A percentile compares a stretch with the other conserved stretches of the same genome.
phyloP scores from a whole-genome alignment of 768 basidiomycete species.

The Phanerochaete carnosa region DNA sequence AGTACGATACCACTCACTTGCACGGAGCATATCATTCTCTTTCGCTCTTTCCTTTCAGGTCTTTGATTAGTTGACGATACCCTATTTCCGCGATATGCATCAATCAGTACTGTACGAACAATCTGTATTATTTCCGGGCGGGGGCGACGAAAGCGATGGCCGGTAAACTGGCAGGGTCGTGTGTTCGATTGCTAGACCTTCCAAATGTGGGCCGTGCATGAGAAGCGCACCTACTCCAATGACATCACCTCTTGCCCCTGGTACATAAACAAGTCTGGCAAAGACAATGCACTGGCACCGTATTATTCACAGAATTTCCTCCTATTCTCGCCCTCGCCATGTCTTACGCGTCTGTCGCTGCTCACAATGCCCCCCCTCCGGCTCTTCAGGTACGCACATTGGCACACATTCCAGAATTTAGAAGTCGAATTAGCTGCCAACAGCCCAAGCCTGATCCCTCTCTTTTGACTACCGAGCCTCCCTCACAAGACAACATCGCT shows the following conservation, averaged over 20 bases:
- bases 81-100: not conserved
- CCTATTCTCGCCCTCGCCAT: conserved; percentile 31
- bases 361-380: conserved; percentile 50
- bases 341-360: conserved; percentile 73
- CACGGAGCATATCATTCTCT: not conserved
- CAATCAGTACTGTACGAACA: not conserved
- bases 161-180: not conserved
- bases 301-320: not conserved
- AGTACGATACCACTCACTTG: conserved; percentile 12
- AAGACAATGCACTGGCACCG: not conserved
- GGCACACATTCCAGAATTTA: not conserved
- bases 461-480: conserved; percentile 44
- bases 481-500: conserved; percentile 33
- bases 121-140: not conserved
- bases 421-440: not conserved
- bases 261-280: conserved; percentile 16
- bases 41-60: not conserved
- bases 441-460: conserved; percentile 66
- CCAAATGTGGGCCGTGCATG: not conserved
- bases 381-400: conserved; percentile 39
- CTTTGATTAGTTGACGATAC: not conserved
- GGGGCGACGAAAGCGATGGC: not conserved
- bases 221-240: conserved; percentile 5
- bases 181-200: conserved; percentile 11
- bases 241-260: conserved; percentile 17